Evolutionary conservation across 164 flowering plant genomes (phyloP), one percentile per base, ranked within the genome.

Genomic region (Chimonanthus salicifolius): DNA sequence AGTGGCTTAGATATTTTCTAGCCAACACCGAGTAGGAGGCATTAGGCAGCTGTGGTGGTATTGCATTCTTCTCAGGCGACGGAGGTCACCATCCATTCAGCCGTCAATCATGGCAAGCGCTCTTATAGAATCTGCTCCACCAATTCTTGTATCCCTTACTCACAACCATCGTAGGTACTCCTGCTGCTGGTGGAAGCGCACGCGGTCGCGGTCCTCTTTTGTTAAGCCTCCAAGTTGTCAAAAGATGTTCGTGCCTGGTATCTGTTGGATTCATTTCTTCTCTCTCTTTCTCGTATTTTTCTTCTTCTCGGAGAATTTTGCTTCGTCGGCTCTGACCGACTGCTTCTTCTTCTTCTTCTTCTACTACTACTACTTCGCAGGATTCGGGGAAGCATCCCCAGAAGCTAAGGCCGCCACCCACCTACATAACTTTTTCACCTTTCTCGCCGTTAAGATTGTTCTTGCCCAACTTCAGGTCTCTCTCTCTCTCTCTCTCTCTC

Each of bases 361-460:
- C 20, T 6, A 20, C 9, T 4, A 7, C 15, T 66, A 8, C 48
- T 44, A 67, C 21, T 66, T 68, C 80, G 69, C 74, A 94, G 98
- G 98, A 49, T 91, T 90, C 76, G 97, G 94, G 62, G 98, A 90
- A 83, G 94, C 91, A 62, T 94, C 98, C 16, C 98, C 98, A 7
- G 98, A 94, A 80, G 83, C 87, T 0, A 91, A 92, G 81, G 97
- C 94, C 46, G 93, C 97, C 5, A 79, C 74, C 2, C 85, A 92
- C 79, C 87, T 94, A 62, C 97, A 92, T 67, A 78, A 87, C 66
- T 92, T 94, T 81, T 94, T 94, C 87, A 94, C 87, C 15, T 94
- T 80, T 65, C 67, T 89, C n/a, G 97, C 98, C 4, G 97, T 94
- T n/a, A 83, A 82, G 78, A 88, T 94, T 18, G 97, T 94, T 78